Conservation (phyloP, 2,329 filamentous ascomycete genomes). For the Bipolaris bicolor region DNA sequence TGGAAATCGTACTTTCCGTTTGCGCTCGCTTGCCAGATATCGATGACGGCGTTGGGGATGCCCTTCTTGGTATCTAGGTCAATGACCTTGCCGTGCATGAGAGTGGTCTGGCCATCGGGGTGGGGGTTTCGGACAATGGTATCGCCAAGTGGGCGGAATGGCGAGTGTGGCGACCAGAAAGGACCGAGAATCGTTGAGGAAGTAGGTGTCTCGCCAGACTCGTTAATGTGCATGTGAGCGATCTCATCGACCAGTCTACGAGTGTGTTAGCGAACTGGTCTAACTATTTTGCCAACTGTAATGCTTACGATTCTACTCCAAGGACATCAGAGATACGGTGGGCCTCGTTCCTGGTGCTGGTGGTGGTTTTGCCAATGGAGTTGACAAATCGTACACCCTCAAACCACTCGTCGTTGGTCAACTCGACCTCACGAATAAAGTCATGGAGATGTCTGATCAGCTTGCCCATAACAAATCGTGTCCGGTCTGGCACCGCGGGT, state of each 20-base stretch:
- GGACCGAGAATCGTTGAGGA: constrained; percentile 77
- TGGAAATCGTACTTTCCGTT: constrained; percentile 81
- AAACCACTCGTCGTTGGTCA: constrained; percentile 79
- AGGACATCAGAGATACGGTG: constrained; percentile 76
- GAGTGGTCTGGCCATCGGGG: constrained; percentile 62
- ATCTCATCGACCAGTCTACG: constrained; percentile 69
- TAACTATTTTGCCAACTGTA: neutral
- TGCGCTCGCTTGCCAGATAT: constrained; percentile 78
- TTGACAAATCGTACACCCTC: constrained; percentile 77
- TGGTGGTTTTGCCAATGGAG: constrained; percentile 71
- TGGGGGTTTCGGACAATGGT: constrained; percentile 69
- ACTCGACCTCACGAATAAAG: constrained; percentile 77
- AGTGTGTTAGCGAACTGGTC: neutral
- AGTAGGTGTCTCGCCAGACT: constrained; percentile 68
- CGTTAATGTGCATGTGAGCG: constrained; percentile 67
- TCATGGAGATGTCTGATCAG: constrained; percentile 77
- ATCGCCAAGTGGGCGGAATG: constrained; percentile 71
- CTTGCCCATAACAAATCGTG: constrained; percentile 66
- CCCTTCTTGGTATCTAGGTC: constrained; percentile 70
- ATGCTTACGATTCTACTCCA: constrained; percentile 71
- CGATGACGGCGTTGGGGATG: constrained; percentile 71
- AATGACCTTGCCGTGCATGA: constrained; percentile 72
- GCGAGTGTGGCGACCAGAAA: constrained; percentile 78
- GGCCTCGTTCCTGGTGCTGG: constrained; percentile 73
- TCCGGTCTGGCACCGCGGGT: constrained; percentile 69